Conservation (phyloP, 2,329 filamentous ascomycete species). For the Colletotrichum sojae region DNA sequence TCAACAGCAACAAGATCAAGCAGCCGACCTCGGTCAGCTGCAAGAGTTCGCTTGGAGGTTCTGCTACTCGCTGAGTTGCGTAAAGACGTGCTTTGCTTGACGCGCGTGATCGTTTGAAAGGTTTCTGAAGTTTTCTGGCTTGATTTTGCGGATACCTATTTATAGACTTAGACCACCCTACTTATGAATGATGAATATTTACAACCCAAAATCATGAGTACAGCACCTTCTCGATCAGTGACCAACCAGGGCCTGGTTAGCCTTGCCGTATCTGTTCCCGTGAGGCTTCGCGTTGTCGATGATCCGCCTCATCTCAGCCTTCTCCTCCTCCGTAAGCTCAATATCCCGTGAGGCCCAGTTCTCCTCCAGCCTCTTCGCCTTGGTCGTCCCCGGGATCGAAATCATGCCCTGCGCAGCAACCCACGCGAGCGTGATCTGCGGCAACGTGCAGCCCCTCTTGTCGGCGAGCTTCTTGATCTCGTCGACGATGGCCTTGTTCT, state of each 20-base stretch:
- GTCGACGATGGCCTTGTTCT: conserved; percentile 57
- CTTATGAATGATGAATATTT: background rate
- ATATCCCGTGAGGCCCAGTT: conserved; percentile 56
- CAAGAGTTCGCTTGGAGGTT: conserved; percentile 36
- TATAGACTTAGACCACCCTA: background rate
- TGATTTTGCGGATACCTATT: background rate
- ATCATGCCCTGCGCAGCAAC: conserved; percentile 58
- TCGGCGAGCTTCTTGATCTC: conserved; percentile 57
- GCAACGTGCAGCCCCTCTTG: conserved; percentile 50
- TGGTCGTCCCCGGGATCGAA: conserved; percentile 62
- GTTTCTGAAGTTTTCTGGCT: background rate
- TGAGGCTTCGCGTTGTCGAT: conserved; percentile 54
- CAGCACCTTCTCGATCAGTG: conserved; percentile 13
- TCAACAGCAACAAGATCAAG: conserved; percentile 38
- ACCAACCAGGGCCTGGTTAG: conserved; percentile 36
- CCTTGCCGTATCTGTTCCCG: conserved; percentile 51
- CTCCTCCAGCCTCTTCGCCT: conserved; percentile 54
- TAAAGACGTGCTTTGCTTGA: background rate
- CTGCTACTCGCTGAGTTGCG: background rate
- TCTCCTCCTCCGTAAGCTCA: conserved; percentile 54
- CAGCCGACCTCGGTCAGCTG: conserved; percentile 37
- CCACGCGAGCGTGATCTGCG: conserved; percentile 57
- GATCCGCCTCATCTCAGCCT: conserved; percentile 54
- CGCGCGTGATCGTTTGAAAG: background rate
- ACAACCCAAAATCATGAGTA: no score